These are phyloP conservation scores for Fraxinus latifolia DNA, from an alignment of 305 asterid genomes.

Conservation along the genomic window DNA sequence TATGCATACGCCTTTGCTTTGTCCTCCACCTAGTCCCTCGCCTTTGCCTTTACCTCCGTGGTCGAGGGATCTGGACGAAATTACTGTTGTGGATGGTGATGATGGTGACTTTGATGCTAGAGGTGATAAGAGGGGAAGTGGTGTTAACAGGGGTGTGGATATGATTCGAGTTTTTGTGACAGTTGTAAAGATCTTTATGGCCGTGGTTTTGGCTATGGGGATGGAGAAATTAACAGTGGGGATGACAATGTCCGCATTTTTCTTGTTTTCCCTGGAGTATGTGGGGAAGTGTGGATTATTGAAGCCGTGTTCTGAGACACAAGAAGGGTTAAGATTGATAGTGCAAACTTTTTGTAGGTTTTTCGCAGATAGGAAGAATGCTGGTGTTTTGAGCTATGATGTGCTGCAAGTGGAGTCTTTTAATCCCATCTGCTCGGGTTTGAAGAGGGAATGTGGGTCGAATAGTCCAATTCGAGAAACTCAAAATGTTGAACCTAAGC, in stretches of 20 bases:
- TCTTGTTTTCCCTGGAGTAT: constrained; percentile 53
- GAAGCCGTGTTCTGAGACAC: constrained; percentile 23
- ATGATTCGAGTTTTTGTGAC: constrained; percentile 34
- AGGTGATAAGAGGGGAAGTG: constrained; percentile 4
- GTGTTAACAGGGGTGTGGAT: constrained; percentile 16
- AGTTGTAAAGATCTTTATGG: constrained; percentile 42
- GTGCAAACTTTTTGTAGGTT: constrained; percentile 8
- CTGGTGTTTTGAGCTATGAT: not conserved
- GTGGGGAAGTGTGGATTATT: constrained; percentile 28
- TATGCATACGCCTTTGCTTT: not conserved
- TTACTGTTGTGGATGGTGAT: not conserved
- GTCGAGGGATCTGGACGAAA: not conserved
- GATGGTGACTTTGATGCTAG: not conserved
- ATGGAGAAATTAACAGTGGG: constrained; percentile 55
- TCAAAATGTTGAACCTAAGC: constrained; percentile 19
- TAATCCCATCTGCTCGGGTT: not conserved
- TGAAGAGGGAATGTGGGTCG: not conserved
- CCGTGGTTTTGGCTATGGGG: constrained; percentile 54
- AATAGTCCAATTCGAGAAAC: constrained; percentile 24
- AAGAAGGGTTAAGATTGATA: constrained; percentile 18
- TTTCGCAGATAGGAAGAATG: constrained; percentile 17
- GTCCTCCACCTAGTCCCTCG: constrained; percentile 1
- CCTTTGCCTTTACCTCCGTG: not conserved
- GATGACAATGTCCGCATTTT: constrained; percentile 60
- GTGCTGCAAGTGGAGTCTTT: not conserved